Conservation (phyloP, 768 basidiomycete genomes). For the Rhizopogon vinicolor region DNA sequence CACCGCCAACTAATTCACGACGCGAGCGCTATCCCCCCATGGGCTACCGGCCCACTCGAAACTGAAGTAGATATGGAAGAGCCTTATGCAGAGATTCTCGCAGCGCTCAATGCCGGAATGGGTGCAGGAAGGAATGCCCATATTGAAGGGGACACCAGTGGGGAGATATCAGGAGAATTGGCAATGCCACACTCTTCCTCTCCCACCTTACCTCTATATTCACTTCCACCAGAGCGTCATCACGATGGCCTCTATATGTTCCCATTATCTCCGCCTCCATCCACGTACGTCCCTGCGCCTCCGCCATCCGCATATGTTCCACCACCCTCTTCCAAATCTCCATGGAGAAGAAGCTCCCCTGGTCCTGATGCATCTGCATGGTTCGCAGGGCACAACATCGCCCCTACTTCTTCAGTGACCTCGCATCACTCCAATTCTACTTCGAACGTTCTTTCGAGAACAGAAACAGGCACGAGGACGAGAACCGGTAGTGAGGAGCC, state of each 20-base stretch:
- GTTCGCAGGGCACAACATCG: constrained; percentile 18
- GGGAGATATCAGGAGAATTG: constrained; percentile 7
- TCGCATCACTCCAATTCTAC: constrained; percentile 25
- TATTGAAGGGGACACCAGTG: constrained; percentile 23
- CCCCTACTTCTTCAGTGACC: constrained; percentile 20
- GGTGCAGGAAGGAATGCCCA: constrained; percentile 3
- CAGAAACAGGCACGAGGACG: constrained; percentile 23
- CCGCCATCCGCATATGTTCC: constrained; percentile 25
- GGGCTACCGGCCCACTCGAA: constrained; percentile 14
- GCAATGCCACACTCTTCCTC: constrained; percentile 15
- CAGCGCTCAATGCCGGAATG: constrained; percentile 15
- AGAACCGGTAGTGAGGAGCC: constrained; percentile 27
- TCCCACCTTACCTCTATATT: constrained; percentile 18
- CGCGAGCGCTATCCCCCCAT: constrained; percentile 7
- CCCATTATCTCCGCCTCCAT: constrained; percentile 20
- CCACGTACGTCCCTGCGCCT: constrained; percentile 5
- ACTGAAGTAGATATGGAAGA: constrained; percentile 22
- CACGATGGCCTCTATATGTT: constrained; percentile 13
- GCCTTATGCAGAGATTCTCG: constrained; percentile 23
- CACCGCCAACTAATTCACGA: constrained; percentile 19
- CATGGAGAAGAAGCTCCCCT: constrained; percentile 20
- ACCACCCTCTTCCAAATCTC: not conserved
- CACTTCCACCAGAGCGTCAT: not conserved
- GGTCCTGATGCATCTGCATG: constrained; percentile 23
- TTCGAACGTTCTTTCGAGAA: constrained; percentile 2